Conservation (phyloP, 108 stramenopile genomes). For the Cyclotella choctawhatcheeana region DNA sequence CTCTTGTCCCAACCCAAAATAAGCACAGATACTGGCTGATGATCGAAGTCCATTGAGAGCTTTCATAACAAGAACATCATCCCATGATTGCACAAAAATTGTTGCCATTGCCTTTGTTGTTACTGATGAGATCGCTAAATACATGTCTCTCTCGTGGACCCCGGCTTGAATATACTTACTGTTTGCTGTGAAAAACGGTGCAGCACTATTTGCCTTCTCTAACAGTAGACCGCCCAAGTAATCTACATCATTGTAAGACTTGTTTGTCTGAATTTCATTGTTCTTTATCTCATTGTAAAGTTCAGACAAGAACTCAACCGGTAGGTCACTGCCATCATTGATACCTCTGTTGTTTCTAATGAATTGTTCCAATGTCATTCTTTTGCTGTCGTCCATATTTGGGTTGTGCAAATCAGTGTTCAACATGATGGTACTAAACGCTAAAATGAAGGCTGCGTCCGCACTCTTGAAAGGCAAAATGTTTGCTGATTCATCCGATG, state of each 20-base stretch:
- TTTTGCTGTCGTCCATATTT: constrained; percentile 82
- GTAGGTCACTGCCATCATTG: constrained; percentile 91
- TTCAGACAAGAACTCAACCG: constrained; percentile 58
- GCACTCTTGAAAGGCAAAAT: constrained; percentile 67
- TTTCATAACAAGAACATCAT: constrained; percentile 82
- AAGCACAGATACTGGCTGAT: constrained; percentile 64
- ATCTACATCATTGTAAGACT: constrained; percentile 62
- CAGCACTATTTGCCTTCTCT: constrained; percentile 59
- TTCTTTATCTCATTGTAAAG: constrained; percentile 89
- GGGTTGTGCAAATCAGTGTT: constrained; percentile 94
- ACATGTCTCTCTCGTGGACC: constrained; percentile 94
- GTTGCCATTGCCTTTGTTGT: constrained; percentile 73
- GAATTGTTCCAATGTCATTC: constrained; percentile 94
- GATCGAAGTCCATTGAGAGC: constrained; percentile 78
- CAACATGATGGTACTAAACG: constrained; percentile 95
- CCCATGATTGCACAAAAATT: constrained; percentile 83
- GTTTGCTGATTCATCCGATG: constrained; percentile 18
- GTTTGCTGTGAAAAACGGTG: constrained; percentile 66
- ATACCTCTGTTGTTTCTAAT: constrained; percentile 92
- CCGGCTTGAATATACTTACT: constrained; percentile 63
- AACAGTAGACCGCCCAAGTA: constrained; percentile 67
- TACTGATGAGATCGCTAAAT: constrained; percentile 69
- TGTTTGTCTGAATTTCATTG: constrained; percentile 73
- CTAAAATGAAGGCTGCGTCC: constrained; percentile 94
- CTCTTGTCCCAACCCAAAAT: constrained; percentile 62